Percentiles rank a stretch among this genome's conserved stretches.
These are phyloP conservation scores for Casuarina cunninghamiana DNA, from an alignment of 306 rosid species.

Conservation along the genomic window DNA sequence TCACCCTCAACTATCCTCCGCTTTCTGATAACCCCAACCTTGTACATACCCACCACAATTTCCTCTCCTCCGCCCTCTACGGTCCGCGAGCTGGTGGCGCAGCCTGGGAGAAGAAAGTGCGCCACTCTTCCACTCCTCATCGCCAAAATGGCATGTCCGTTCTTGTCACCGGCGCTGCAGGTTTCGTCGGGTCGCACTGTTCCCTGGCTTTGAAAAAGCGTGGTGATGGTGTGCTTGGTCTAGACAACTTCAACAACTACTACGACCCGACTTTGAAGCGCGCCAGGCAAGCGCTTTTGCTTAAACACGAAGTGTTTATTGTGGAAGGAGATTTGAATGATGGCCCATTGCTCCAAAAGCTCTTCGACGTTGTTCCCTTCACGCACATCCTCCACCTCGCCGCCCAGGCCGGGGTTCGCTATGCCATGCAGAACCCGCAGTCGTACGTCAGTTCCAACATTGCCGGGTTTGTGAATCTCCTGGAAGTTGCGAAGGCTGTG, in stretches of 20 bases:
- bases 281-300: slow-evolving; percentile 53
- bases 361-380: slow-evolving; percentile 84
- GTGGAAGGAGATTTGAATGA: slow-evolving; percentile 86
- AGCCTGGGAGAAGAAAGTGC: slow-evolving; percentile 79
- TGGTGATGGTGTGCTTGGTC: slow-evolving; percentile 85
- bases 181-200: slow-evolving; percentile 79
- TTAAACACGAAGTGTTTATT: slow-evolving; percentile 56
- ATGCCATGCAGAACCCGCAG: slow-evolving; percentile 83
- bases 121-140: slow-evolving; percentile 70
- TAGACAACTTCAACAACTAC: slow-evolving; percentile 81
- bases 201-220: slow-evolving; percentile 79
- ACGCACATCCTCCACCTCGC: slow-evolving; percentile 89
- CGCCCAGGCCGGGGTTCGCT: slow-evolving; percentile 91
- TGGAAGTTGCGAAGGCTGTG: slow-evolving; percentile 48
- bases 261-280: slow-evolving; percentile 86
- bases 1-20: slow-evolving; percentile 82
- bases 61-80: slow-evolving; percentile 70
- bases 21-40: slow-evolving; percentile 23
- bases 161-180: slow-evolving; percentile 86
- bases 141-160: slow-evolving; percentile 72
- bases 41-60: slow-evolving; percentile 40
- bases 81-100: slow-evolving; percentile 53
- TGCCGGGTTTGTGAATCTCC: slow-evolving; percentile 55
- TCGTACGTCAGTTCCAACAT: slow-evolving; percentile 53
- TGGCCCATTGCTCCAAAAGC: slow-evolving; percentile 54